Evolutionary conservation across 225 moss, liverwort and hornwort species (phyloP), one percentile per base, ranked within the genome.

Genomic region (Marchantia polymorpha): DNA sequence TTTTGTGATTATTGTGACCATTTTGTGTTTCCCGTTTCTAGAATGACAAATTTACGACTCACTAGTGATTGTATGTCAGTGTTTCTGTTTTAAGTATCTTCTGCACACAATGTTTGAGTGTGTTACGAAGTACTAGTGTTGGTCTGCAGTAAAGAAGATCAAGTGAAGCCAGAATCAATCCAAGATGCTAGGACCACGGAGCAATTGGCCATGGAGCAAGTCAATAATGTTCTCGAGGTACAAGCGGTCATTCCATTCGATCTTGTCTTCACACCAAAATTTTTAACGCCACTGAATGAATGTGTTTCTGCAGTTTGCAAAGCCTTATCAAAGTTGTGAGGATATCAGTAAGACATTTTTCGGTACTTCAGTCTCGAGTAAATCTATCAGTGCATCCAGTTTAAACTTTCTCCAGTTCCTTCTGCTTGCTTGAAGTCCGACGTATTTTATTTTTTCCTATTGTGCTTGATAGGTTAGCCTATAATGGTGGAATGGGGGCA

Each of bases 151-250:
- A 81, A 56, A 13, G 79, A 73, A 25, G 72, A 77, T 31, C 63
- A 52, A 12, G 54, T 25, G 77, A 64, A 80, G 82, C 52, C 39
- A 9, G 61, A 82, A 23, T 50, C 64, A 66, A 20, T 61, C 7
- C 31, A 72, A 56, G 65, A 72, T 67, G 30, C 61, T 66, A 60
- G 17, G 20, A 48, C 64, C 17, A 20, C 63, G 29, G 25, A 49
- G 26, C 30, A 50, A 61, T 46, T 27, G 27, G 48, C 54, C 50
- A 59, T 72, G 68, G 84, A 77, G 61, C 81, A 86, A 79, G 86
- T 73, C 55, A 80, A 61, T 49, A 87, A 78, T 60, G 75, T 69
- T 81, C 70, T 86, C 75, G 77, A 83, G 75, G 81, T 81, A 29
- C 64, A 63, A 23, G 64, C 39, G 64, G 26, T 53, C 27, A 10